Conservation (phyloP, 164 flowering plant species). For the Umbilicus rupestris region DNA sequence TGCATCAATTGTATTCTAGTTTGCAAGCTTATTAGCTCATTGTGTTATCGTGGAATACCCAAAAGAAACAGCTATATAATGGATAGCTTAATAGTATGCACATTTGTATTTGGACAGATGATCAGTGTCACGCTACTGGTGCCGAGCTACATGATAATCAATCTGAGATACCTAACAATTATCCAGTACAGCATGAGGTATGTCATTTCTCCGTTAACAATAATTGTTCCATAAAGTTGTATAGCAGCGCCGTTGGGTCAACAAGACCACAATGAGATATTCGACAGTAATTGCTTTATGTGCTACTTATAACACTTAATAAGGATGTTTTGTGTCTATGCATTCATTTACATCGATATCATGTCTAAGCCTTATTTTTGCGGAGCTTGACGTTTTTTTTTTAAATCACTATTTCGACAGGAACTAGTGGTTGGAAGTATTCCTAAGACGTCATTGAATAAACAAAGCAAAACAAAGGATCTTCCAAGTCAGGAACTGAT, state of each 20-base stretch:
- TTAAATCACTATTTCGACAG: background rate
- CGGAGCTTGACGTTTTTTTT: background rate
- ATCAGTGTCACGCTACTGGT: background rate
- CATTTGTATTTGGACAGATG: background rate
- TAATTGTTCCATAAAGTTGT: background rate
- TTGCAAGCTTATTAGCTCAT: background rate
- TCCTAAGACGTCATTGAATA: conserved; percentile 8
- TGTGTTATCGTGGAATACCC: background rate
- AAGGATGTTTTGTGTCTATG: background rate
- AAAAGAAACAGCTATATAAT: background rate
- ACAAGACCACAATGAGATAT: background rate
- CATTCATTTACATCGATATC: background rate
- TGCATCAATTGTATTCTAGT: background rate
- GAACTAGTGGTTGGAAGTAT: background rate
- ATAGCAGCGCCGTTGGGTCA: background rate
- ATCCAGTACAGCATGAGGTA: background rate
- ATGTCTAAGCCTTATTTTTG: background rate
- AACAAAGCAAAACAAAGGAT: conserved; percentile 16
- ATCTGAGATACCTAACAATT: background rate
- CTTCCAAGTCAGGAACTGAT: conserved; percentile 11
- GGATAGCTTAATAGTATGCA: background rate
- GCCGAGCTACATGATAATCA: conserved; percentile 1
- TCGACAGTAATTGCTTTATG: background rate
- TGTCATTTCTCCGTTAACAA: background rate
- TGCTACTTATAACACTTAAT: background rate